Base-by-base conservation (phyloP, 2,329 filamentous ascomycete genomes). In the Aureobasidium lini region DNA sequence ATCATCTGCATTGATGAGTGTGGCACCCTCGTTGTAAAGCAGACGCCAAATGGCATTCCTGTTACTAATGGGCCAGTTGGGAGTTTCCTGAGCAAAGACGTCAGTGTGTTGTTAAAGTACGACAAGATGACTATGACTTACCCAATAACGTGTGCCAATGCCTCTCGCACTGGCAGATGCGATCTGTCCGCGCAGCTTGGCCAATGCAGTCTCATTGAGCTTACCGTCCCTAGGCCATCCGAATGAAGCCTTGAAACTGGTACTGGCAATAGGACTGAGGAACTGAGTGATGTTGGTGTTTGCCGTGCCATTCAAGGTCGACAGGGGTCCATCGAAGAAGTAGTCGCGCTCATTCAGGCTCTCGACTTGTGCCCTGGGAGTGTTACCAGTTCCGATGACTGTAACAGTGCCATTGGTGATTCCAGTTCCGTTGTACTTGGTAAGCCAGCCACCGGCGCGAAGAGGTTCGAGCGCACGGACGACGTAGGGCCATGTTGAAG, bases 1-100 rank as follows among this genome's bases (percentile, higher is more conserved):
- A 71, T 87, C 84, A 75, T 87, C 84, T 0, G 81, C 84, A 69
- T 86, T 87, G 53, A 88, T 65, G 60, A 87, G 67, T 60, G 80
- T 80, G n/a, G 83, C 82, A 0, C 83, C 83, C 60, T 81, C 81
- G 53, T 79, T 74, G 64, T 79, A 75, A 62, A 87, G 68, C 5
- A 74, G 76, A 63, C 77, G 73, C 84, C 85, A 87, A 4, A 85
- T 71, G 9, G 75, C 72, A 67, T 86, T 82, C 28, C 84, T 72
- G 23, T 77, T 80, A n/a, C 79, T 76, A 31, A 86, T 71, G 0
- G 83, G 84, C 74, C 78, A 87, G 1, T 73, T 73, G 0, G 85
- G 85, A 16, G 43, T 53, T 44, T 53, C 47, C 46, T 59, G 5
- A 5, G 6, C 2, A 0, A 3, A n/a, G 4, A 23, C 31, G 32